Conservation (phyloP, 2,329 filamentous ascomycete species). For the Coleophoma cylindrospora region DNA sequence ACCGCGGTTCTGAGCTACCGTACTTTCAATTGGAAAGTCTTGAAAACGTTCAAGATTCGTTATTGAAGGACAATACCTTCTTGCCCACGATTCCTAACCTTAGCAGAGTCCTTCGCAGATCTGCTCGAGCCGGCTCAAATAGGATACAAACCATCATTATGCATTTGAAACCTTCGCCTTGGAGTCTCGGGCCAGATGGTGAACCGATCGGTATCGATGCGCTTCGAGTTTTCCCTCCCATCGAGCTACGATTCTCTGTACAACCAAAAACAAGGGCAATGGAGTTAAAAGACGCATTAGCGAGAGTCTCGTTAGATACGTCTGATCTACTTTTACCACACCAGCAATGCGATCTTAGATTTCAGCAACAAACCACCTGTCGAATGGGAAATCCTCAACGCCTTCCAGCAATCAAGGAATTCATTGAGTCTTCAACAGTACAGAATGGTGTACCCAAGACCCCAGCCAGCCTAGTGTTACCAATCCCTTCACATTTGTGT, state of each 20-base stretch:
- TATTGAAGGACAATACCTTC: constrained; percentile 9
- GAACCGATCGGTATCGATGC: constrained; percentile 11
- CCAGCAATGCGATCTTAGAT: constrained; percentile 22
- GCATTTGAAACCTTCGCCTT: constrained; percentile 24
- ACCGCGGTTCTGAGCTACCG: constrained; percentile 3
- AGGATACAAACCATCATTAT: constrained; percentile 10
- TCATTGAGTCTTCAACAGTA: neutral
- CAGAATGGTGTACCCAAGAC: constrained; percentile 1
- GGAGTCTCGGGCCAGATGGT: constrained; percentile 1
- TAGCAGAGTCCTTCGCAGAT: constrained; percentile 10
- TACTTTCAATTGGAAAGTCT: no score
- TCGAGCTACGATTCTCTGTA: constrained; percentile 23
- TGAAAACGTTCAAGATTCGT: no score
- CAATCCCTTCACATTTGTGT: constrained; percentile 6
- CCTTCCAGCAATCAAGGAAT: neutral
- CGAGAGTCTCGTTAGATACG: constrained; percentile 13
- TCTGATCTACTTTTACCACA: constrained; percentile 26
- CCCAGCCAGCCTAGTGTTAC: constrained; percentile 4
- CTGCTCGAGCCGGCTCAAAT: neutral
- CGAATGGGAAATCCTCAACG: neutral
- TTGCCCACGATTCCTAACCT: constrained; percentile 17
- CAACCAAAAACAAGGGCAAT: constrained; percentile 7
- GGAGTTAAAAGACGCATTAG: constrained; percentile 13
- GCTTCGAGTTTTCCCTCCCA: constrained; percentile 19
- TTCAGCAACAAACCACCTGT: constrained; percentile 19